These are phyloP conservation scores for Westerdykella sp. DNA, from an alignment of 2,329 filamentous ascomycete genomes.

Conservation along the genomic window DNA sequence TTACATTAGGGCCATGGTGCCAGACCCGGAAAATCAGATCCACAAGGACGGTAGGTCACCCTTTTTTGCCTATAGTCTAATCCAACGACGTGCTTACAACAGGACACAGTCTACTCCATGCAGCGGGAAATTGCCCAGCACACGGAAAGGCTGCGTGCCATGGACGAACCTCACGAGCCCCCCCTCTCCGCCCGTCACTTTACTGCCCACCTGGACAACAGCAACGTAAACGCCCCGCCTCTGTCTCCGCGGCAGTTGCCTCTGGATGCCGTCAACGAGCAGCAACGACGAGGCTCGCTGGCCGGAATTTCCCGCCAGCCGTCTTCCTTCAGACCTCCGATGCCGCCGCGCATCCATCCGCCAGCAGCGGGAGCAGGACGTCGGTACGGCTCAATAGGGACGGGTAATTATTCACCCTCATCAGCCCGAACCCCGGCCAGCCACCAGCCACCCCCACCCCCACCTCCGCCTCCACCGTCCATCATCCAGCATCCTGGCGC, in stretches of 20 bases:
- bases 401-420: slow-evolving; percentile 62
- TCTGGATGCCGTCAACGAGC: slow-evolving; percentile 61
- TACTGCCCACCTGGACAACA: slow-evolving; percentile 37
- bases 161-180: slow-evolving; percentile 59
- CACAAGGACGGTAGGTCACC: slow-evolving; percentile 69
- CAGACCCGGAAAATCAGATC: slow-evolving; percentile 67
- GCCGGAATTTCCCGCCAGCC: slow-evolving; percentile 53
- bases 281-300: slow-evolving; percentile 64
- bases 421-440: slow-evolving; percentile 66
- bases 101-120: slow-evolving; percentile 42
- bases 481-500: slow-evolving; percentile 54
- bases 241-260: slow-evolving; percentile 82
- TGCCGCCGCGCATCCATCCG: slow-evolving; percentile 74
- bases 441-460: slow-evolving; percentile 49
- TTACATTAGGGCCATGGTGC: slow-evolving; percentile 65
- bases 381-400: slow-evolving; percentile 81
- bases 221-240: slow-evolving; percentile 53
- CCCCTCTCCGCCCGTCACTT: slow-evolving; percentile 51
- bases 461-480: slow-evolving; percentile 52
- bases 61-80: slow-evolving; percentile 22
- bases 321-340: slow-evolving; percentile 63
- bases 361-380: slow-evolving; percentile 45
- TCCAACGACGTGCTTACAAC: slow-evolving; percentile 18
- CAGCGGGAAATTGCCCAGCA: slow-evolving; percentile 59
- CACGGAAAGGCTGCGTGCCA: slow-evolving; percentile 50